phyloP scores from a whole-genome alignment of 2,329 filamentous ascomycete genomes.

The Cadophora malorum region DNA sequence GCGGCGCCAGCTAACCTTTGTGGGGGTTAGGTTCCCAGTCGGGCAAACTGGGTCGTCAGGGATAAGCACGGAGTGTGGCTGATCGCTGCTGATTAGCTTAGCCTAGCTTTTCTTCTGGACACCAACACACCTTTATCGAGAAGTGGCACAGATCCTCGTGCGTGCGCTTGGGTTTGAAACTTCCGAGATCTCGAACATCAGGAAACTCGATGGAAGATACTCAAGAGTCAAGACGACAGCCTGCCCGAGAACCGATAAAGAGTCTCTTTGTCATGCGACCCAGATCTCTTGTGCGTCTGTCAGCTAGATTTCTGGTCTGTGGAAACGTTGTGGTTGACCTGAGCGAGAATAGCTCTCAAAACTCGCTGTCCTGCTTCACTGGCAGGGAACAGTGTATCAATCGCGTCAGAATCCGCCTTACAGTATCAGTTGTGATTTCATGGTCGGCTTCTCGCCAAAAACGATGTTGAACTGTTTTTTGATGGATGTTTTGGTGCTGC shows the following conservation, averaged over 20 bases:
- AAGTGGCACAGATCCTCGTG: constrained; percentile 9
- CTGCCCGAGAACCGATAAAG: not conserved
- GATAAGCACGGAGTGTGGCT: constrained; percentile 17
- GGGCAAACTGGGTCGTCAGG: constrained; percentile 11
- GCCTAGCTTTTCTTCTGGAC: not conserved
- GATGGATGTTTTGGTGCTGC: not conserved
- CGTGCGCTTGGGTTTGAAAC: constrained; percentile 12
- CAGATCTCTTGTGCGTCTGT: not conserved
- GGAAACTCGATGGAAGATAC: not conserved
- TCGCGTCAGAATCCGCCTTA: not conserved
- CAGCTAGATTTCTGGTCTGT: not conserved
- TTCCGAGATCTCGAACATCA: constrained; percentile 11
- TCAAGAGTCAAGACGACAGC: not conserved
- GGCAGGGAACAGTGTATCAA: too few species aligned
- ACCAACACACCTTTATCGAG: constrained; percentile 9
- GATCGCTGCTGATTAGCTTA: constrained; percentile 15
- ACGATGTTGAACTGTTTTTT: not conserved
- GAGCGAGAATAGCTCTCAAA: not conserved
- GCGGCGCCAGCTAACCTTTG: constrained; percentile 8
- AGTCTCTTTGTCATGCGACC: not conserved
- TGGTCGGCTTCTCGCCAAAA: not conserved
- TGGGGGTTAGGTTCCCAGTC: constrained; percentile 1
- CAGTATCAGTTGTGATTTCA: not conserved
- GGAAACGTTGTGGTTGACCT: not conserved
- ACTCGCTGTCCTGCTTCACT: too few species aligned